A percentile compares a stretch with the other conserved stretches of the same genome.
These are phyloP conservation scores for Peterozyma xylosa DNA, from an alignment of 805 yeast species.

Conservation along the genomic window DNA sequence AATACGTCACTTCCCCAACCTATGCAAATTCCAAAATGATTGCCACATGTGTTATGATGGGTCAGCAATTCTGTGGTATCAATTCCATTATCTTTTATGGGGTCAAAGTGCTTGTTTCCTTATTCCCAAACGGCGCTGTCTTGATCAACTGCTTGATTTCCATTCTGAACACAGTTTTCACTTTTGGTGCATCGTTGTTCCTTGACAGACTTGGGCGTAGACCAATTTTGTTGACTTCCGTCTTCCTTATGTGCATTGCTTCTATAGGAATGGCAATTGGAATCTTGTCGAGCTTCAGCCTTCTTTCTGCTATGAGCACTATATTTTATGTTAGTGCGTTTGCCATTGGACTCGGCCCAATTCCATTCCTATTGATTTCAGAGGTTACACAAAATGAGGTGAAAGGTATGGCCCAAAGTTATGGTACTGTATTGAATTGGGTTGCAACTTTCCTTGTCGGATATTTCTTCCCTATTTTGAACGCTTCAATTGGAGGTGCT, in stretches of 20 bases:
- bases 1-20: constrained; percentile 41
- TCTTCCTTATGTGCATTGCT: constrained; percentile 58
- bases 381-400: constrained; percentile 83
- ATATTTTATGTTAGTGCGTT: constrained; percentile 74
- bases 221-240: constrained; percentile 61
- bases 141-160: constrained; percentile 73
- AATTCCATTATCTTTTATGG: constrained; percentile 93
- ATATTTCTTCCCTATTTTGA: constrained; percentile 68
- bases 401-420: constrained; percentile 82
- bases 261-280: constrained; percentile 62
- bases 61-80: constrained; percentile 91
- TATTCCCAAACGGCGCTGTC: constrained; percentile 68
- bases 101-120: constrained; percentile 66
- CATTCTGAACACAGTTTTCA: constrained; percentile 63
- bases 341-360: constrained; percentile 77
- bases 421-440: constrained; percentile 92
- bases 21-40: constrained; percentile 55
- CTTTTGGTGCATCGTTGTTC: constrained; percentile 63
- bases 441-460: constrained; percentile 80
- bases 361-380: constrained; percentile 82
- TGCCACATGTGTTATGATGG: constrained; percentile 64
- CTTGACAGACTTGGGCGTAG: constrained; percentile 76
- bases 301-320: constrained; percentile 54
- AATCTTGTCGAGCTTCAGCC: constrained; percentile 38
- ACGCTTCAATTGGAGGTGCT: constrained; percentile 61